Percentiles rank a stretch among this genome's conserved stretches.
Conservation (phyloP, 257 asterid species). For the Henckelia pumila region DNA sequence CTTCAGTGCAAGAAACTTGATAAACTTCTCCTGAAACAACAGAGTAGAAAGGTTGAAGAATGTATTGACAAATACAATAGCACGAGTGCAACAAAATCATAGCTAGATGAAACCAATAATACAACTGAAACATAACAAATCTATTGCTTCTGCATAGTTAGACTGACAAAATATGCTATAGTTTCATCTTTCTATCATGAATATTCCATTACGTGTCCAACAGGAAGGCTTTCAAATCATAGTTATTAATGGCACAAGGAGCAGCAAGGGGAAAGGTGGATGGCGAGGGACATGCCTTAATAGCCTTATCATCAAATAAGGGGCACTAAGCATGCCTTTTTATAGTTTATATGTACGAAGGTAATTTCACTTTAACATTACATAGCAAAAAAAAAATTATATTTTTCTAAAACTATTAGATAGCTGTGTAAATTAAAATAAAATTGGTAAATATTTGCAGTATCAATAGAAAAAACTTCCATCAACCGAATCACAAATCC, state of each 20-base stretch:
- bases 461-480: neutral
- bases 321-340: too few species aligned
- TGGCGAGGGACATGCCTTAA: too few species aligned
- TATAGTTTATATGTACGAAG: too few species aligned
- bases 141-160: neutral
- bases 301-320: too few species aligned
- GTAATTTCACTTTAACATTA: too few species aligned
- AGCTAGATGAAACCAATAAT: constrained; percentile 7
- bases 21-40: constrained; percentile 58
- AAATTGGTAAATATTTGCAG: too few species aligned
- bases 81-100: constrained; percentile 6
- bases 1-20: constrained; percentile 65
- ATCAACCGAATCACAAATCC: neutral
- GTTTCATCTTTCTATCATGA: neutral
- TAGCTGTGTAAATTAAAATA: too few species aligned
- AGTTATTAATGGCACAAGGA: too few species aligned
- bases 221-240: too few species aligned
- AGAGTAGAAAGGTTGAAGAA: constrained; percentile 15
- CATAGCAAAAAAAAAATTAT: too few species aligned
- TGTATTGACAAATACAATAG: constrained; percentile 11
- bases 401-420: too few species aligned
- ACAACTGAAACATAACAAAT: constrained; percentile 1
- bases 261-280: too few species aligned
- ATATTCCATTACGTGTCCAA: neutral
- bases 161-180: neutral